Base-by-base conservation (phyloP, 2,329 filamentous ascomycete species). In the Penicillium griseofulvum region DNA sequence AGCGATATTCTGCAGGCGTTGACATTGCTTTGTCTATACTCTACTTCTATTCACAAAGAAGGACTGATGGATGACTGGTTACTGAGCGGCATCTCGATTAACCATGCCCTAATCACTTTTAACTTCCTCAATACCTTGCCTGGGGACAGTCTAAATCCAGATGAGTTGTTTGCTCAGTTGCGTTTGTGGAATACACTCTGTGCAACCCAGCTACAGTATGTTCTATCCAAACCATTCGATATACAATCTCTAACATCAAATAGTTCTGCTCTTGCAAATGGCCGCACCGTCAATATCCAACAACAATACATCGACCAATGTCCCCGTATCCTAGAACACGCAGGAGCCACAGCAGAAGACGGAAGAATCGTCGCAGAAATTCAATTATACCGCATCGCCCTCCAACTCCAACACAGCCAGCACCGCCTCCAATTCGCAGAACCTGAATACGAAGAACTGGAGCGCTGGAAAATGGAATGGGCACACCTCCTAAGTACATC, bases 61-160 rank as follows among this genome's bases (percentile, higher is more conserved):
- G 60, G 65, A 8, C 66, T 65, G 17, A 69, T 72, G 60, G 70
- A 72, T 43, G 68, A 68, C 61, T 72, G 70, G 70, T 61, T 72
- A 43, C 52, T 72, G 58, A 72, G 70, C 62, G 69, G 69, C 54
- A 68, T 70, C 57, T 69, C 69, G 31, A 69, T 72, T 48, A 70
- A 72, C 47, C 70, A 72, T 61, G 69, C 69, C 29, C 55, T 65
- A 24, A 58, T 55, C 33, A 61, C 62, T 24, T 65, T 65, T 45
- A 45, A 43, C 36, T 64, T 65, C 43, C 49, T 65, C 48, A 62
- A 61, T 37, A 52, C 36, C 17, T 24, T 38, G 10, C 54, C 61
- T 8, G 52, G 53, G 22, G 68, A 70, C 41, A 62, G 56, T 43
- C 50, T 65, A 39, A 59, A 68, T 19, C 59, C 63, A 22, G 67